phyloP scores from a whole-genome alignment of 345 rosid species.

The Corchorus olitorius region DNA sequence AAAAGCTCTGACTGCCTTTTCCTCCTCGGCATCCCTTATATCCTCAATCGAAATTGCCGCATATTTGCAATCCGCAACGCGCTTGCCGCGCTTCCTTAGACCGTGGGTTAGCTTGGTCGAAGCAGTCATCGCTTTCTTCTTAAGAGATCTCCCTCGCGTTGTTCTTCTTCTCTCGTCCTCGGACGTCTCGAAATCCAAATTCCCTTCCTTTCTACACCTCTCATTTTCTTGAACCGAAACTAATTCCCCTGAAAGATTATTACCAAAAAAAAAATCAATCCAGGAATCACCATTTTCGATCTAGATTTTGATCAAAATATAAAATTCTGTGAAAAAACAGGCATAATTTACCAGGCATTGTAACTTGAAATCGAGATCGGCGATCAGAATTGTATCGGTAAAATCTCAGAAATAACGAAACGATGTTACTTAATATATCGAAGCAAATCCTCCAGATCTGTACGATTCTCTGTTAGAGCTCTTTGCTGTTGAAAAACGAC shows the following conservation, averaged over 20 bases:
- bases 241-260: constrained; percentile 41
- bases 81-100: constrained; percentile 69
- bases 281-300: neutral
- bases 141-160: constrained; percentile 53
- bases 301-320: constrained; percentile 11
- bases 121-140: constrained; percentile 82
- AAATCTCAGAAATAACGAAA: constrained; percentile 21
- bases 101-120: constrained; percentile 68
- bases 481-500: constrained; percentile 13
- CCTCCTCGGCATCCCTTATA: constrained; percentile 80
- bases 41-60: constrained; percentile 66
- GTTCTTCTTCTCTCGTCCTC: constrained; percentile 66
- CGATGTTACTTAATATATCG: neutral
- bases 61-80: constrained; percentile 57
- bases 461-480: constrained; percentile 4
- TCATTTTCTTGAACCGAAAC: constrained; percentile 45
- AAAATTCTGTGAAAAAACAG: neutral
- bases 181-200: constrained; percentile 51
- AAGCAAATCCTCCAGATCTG: constrained; percentile 27
- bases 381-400: constrained; percentile 31
- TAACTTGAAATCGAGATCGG: constrained; percentile 12
- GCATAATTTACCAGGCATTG: constrained; percentile 56
- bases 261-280: constrained; percentile 3
- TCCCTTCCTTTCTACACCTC: constrained; percentile 28
- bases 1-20: constrained; percentile 63